A percentile compares a stretch with the other conserved stretches of the same genome.
These are phyloP conservation scores for Exidia glandulosa DNA, from an alignment of 768 basidiomycete genomes.

Conservation along the genomic window DNA sequence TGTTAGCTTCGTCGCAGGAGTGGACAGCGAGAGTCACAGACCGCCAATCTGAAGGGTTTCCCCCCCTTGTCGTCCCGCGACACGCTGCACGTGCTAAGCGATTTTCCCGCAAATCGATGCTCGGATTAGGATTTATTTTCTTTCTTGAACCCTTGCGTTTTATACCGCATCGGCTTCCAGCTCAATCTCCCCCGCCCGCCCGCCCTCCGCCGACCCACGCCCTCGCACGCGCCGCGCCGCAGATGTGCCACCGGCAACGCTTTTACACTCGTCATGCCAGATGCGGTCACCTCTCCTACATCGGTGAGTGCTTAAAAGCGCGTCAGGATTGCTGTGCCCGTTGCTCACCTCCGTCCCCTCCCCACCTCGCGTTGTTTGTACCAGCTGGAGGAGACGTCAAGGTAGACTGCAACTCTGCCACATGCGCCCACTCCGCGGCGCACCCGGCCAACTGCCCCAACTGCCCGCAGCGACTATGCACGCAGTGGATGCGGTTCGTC, in stretches of 20 bases:
- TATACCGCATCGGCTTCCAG: not conserved
- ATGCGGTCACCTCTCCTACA: not conserved
- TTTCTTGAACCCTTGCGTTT: not conserved
- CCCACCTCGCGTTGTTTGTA: no score
- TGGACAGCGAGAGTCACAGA: no score
- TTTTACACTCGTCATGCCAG: not conserved
- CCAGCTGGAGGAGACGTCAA: constrained; percentile 25
- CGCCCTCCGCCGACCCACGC: not conserved
- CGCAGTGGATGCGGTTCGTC: constrained; percentile 18
- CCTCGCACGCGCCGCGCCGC: not conserved
- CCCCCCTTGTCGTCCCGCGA: no score
- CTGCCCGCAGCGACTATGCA: constrained; percentile 8
- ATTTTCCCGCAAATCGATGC: not conserved
- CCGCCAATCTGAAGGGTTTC: no score
- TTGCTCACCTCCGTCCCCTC: no score
- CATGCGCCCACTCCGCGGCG: constrained; percentile 35
- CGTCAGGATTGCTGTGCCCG: not conserved
- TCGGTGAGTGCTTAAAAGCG: not conserved
- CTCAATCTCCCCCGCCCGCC: not conserved
- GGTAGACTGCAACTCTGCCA: constrained; percentile 39
- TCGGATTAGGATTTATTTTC: not conserved
- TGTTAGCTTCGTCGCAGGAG: no score
- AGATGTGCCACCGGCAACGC: not conserved
- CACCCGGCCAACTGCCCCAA: constrained; percentile 40
- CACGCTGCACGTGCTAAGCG: no score